A percentile compares a stretch with the other conserved stretches of the same genome.
These are phyloP conservation scores for Epichloe gansuensis DNA, from an alignment of 2,329 filamentous ascomycete genomes.

Conservation along the genomic window DNA sequence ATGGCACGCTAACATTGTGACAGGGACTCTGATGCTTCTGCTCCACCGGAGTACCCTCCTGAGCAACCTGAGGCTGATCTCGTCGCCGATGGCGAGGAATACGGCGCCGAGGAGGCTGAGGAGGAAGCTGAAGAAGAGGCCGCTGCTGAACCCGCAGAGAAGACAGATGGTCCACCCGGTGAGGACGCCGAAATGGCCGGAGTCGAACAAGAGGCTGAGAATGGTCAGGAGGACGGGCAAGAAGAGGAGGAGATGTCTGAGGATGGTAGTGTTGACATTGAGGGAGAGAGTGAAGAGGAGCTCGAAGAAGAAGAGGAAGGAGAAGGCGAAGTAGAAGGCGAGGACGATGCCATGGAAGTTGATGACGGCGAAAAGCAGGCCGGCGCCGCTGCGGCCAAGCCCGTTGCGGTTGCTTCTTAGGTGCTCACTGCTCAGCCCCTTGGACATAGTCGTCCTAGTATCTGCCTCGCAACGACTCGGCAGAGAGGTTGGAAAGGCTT, in stretches of 20 bases:
- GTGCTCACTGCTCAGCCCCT: not conserved
- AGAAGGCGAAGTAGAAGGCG: slow-evolving; percentile 24
- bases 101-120: slow-evolving; percentile 81
- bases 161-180: slow-evolving; percentile 27
- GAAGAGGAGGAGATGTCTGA: slow-evolving; percentile 61
- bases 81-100: slow-evolving; percentile 72
- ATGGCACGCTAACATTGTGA: not conserved
- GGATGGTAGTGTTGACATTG: slow-evolving; percentile 66
- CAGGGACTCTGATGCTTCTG: slow-evolving; percentile 96
- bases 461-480: not conserved
- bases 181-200: slow-evolving; percentile 70
- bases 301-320: slow-evolving; percentile 52
- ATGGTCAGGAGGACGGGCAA: slow-evolving; percentile 27
- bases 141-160: slow-evolving; percentile 35
- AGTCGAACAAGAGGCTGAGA: slow-evolving; percentile 37
- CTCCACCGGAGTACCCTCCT: slow-evolving; percentile 88
- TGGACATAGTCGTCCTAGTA: not conserved
- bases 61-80: slow-evolving; percentile 94
- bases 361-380: slow-evolving; percentile 28
- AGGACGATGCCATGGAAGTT: slow-evolving; percentile 38
- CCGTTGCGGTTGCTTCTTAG: slow-evolving; percentile 24
- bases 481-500: not conserved
- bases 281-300: slow-evolving; percentile 63
- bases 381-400: slow-evolving; percentile 19
- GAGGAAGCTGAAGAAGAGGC: slow-evolving; percentile 50